Conservation (phyloP, 2,329 filamentous ascomycete genomes). For the Akanthomyces dipterigenus region DNA sequence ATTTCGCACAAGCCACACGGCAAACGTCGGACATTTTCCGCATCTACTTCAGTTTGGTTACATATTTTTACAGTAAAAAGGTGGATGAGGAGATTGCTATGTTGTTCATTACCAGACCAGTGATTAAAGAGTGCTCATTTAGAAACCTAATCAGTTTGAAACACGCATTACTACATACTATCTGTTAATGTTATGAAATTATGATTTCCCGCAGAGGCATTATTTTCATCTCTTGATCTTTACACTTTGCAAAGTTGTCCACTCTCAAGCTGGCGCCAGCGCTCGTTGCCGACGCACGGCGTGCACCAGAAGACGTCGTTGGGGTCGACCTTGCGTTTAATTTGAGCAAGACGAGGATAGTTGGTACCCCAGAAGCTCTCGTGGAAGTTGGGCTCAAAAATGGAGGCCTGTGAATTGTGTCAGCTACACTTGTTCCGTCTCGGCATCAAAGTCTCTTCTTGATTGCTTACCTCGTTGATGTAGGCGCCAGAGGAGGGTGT, state of each 20-base stretch:
- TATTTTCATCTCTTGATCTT: background rate
- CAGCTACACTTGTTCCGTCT: background rate
- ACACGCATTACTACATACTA: background rate
- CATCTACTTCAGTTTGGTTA: background rate
- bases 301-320: constrained; percentile 41
- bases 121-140: background rate
- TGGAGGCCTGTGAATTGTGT: constrained; percentile 23
- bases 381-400: constrained; percentile 31
- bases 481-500: constrained; percentile 37
- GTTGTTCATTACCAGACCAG: background rate
- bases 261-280: constrained; percentile 25
- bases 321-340: constrained; percentile 42
- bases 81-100: background rate
- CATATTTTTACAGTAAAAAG: background rate
- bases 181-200: background rate
- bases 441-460: background rate
- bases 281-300: constrained; percentile 40
- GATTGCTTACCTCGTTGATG: constrained; percentile 37
- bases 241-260: constrained; percentile 21
- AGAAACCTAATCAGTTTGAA: background rate
- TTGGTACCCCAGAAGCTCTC: constrained; percentile 38
- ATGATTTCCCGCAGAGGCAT: background rate
- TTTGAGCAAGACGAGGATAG: constrained; percentile 35
- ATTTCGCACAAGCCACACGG: too few relatives aligned
- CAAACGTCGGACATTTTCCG: background rate